Evolutionary conservation across 148 eudicot genomes (phyloP).

Genomic region (Diospyros kaki): DNA sequence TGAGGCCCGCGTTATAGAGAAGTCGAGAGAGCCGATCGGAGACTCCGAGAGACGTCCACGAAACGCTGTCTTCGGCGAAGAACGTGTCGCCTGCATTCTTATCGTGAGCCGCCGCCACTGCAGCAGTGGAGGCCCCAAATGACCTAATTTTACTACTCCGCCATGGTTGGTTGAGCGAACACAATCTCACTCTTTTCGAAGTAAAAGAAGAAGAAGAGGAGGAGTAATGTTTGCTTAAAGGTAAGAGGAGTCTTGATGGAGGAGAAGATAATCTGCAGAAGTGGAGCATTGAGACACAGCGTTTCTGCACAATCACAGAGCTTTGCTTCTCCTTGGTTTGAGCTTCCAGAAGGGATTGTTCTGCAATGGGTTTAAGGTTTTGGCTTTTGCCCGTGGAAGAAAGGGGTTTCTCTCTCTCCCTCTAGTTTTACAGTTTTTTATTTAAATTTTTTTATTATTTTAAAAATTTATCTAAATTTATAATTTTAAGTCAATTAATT

Average conservation of each 20-base stretch:
- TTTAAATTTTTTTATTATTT: no score
- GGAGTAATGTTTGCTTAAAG: neutral
- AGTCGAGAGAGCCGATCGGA: conserved; percentile 46
- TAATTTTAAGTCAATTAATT: no score
- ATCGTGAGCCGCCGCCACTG: conserved; percentile 11
- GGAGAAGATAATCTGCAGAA: conserved; percentile 43
- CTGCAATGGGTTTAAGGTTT: no score
- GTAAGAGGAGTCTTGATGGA: conserved; percentile 28
- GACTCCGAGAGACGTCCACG: conserved; percentile 73
- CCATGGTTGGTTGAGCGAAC: conserved; percentile 15
- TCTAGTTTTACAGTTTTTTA: no score
- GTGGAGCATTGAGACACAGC: conserved; percentile 35
- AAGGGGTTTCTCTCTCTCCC: no score
- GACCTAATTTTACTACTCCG: conserved; percentile 25
- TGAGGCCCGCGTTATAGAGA: conserved; percentile 49
- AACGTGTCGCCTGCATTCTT: conserved; percentile 40
- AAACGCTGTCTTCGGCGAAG: conserved; percentile 64
- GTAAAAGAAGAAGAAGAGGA: conserved; percentile 18
- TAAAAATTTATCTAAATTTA: no score
- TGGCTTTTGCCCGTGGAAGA: no score
- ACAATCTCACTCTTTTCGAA: conserved; percentile 3
- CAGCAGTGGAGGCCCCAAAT: conserved; percentile 30
- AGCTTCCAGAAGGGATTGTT: no score
- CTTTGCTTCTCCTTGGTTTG: neutral
- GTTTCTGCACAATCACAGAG: conserved; percentile 28